These are phyloP conservation scores for Erysimum pusillum DNA, from an alignment of 441 rosid genomes.

Conservation along the genomic window DNA sequence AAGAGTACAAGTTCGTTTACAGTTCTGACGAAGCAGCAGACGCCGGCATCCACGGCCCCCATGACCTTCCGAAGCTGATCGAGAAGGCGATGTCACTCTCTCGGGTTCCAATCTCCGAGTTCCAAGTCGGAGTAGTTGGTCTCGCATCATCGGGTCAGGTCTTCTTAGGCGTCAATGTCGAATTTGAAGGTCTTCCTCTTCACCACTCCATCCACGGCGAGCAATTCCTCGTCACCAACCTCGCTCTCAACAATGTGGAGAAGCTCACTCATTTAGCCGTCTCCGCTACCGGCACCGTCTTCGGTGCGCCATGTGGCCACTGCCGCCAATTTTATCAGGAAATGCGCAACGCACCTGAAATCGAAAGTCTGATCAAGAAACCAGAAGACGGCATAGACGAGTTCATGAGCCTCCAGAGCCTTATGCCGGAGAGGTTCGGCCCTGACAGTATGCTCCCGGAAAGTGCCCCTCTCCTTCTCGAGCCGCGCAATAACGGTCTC, in stretches of 20 bases:
- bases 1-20: neutral
- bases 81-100: neutral
- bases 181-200: neutral
- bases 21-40: neutral
- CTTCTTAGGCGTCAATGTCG: constrained; percentile 6
- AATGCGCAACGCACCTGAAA: neutral
- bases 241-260: neutral
- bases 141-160: neutral
- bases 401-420: neutral
- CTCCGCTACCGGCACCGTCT: neutral
- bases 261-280: neutral
- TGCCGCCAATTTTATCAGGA: neutral
- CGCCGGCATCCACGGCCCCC: neutral
- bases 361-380: neutral
- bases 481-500: neutral
- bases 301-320: neutral
- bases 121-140: neutral
- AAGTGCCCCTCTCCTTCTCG: neutral
- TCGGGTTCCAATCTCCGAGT: neutral
- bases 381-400: neutral
- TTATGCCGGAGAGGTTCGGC: neutral
- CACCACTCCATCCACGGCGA: constrained; percentile 5
- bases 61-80: neutral
- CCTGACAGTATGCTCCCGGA: neutral
- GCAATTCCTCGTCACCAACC: constrained; percentile 8